phyloP scores from a whole-genome alignment of 2,329 filamentous ascomycete species.

The Hortaea werneckii region DNA sequence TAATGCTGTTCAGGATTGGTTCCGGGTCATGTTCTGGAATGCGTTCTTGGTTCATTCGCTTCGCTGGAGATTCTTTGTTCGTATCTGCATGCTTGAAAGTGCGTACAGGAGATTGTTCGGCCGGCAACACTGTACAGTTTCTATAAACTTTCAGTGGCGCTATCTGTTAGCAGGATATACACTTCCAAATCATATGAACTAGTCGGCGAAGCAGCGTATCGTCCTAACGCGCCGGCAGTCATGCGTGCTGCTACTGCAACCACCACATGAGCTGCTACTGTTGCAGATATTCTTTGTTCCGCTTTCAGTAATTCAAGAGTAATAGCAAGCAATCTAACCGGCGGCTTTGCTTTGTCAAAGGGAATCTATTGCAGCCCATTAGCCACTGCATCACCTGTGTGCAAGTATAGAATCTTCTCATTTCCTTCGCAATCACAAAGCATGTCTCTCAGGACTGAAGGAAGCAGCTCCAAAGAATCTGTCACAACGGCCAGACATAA shows the following conservation, averaged over 20 bases:
- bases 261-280: neutral
- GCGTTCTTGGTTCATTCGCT: no score
- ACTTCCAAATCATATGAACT: no score
- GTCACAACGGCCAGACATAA: constrained; percentile 1
- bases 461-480: constrained; percentile 11
- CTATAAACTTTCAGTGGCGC: no score
- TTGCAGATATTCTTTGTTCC: neutral
- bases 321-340: constrained; percentile 2
- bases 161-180: no score
- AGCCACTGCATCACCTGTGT: constrained; percentile 10
- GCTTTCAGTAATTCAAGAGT: neutral
- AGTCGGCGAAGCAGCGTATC: no score
- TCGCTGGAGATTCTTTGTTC: no score
- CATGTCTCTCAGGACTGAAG: constrained; percentile 9
- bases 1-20: no score
- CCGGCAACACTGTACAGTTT: no score
- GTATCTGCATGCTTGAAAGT: no score
- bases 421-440: constrained; percentile 4
- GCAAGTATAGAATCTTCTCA: constrained; percentile 11
- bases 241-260: neutral
- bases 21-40: no score
- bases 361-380: constrained; percentile 12
- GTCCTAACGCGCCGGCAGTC: neutral
- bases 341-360: constrained; percentile 9
- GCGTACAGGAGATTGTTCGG: no score